Conservation (phyloP, 257 asterid genomes). For the Gentiana straminea region DNA sequence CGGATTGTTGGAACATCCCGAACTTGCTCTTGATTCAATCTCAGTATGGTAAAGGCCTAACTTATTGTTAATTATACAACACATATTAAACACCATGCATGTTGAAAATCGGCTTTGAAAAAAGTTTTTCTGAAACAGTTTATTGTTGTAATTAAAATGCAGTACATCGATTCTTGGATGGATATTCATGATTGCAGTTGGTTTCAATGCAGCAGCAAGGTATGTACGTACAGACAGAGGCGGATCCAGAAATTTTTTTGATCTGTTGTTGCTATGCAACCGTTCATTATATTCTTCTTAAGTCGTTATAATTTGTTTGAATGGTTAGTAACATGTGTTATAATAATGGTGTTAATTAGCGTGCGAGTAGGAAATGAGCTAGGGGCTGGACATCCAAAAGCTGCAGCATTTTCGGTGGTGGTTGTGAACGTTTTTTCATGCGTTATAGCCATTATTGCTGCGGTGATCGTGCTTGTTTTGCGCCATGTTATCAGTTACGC, state of each 20-base stretch:
- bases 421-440: slow-evolving; percentile 32
- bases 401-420: slow-evolving; percentile 54
- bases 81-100: neutral
- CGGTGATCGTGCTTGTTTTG: slow-evolving; percentile 15
- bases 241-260: neutral
- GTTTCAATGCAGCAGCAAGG: slow-evolving; percentile 77
- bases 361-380: slow-evolving; percentile 69
- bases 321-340: no score
- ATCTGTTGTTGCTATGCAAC: neutral
- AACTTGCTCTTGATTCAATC: slow-evolving; percentile 41
- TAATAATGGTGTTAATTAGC: slow-evolving; percentile 11
- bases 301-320: no score
- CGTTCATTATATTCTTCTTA: neutral
- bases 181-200: slow-evolving; percentile 58
- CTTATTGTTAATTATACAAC: neutral
- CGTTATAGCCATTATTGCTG: slow-evolving; percentile 20
- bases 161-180: slow-evolving; percentile 52
- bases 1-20: slow-evolving; percentile 47
- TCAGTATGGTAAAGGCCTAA: slow-evolving; percentile 36
- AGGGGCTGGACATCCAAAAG: slow-evolving; percentile 66
- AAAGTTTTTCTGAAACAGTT: neutral
- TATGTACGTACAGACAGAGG: slow-evolving; percentile 2
- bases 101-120: neutral
- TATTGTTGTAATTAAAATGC: slow-evolving; percentile 8
- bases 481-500: slow-evolving; percentile 44